Evolutionary conservation across 176 grass and related monocot species (phyloP).

Genomic region (Dendrocalamus sinicus): DNA sequence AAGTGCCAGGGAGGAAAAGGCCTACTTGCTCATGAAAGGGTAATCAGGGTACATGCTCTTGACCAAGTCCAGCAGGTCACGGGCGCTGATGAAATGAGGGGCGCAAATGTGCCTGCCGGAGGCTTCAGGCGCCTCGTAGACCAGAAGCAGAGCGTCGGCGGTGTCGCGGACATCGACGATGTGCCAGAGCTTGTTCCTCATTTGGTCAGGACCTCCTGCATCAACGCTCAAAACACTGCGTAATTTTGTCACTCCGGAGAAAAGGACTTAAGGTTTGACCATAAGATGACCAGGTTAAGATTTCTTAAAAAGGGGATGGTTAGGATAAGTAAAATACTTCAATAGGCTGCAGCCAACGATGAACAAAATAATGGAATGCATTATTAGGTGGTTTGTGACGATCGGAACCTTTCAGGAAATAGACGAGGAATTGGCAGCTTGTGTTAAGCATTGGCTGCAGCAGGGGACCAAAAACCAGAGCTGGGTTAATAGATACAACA

Average conservation of each 20-base stretch:
- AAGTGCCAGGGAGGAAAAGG: not conserved
- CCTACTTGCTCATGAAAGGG: constrained; percentile 31
- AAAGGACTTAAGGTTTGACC: not conserved
- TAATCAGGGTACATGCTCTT: constrained; percentile 49
- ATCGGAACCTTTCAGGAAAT: constrained; percentile 38
- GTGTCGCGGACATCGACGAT: constrained; percentile 48
- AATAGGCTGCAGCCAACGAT: not conserved
- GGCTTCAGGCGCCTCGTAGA: constrained; percentile 32
- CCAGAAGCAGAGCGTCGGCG: constrained; percentile 36
- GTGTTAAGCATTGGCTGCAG: constrained; percentile 48
- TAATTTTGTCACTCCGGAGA: not conserved
- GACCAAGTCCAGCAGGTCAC: constrained; percentile 34
- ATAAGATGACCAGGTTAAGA: too few relatives aligned
- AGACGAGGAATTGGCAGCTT: constrained; percentile 42
- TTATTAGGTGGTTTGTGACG: not conserved
- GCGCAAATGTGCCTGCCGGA: constrained; percentile 52
- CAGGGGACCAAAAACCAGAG: constrained; percentile 38
- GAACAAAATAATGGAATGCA: not conserved
- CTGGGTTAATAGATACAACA: constrained; percentile 43
- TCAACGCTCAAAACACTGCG: not conserved
- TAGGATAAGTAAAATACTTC: too few relatives aligned
- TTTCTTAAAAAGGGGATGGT: too few relatives aligned
- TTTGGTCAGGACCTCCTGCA: constrained; percentile 34
- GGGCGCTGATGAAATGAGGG: constrained; percentile 22
- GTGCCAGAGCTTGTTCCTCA: constrained; percentile 45